Evolutionary conservation across 306 rosid species (phyloP).

Genomic region (Carpinus viminea): DNA sequence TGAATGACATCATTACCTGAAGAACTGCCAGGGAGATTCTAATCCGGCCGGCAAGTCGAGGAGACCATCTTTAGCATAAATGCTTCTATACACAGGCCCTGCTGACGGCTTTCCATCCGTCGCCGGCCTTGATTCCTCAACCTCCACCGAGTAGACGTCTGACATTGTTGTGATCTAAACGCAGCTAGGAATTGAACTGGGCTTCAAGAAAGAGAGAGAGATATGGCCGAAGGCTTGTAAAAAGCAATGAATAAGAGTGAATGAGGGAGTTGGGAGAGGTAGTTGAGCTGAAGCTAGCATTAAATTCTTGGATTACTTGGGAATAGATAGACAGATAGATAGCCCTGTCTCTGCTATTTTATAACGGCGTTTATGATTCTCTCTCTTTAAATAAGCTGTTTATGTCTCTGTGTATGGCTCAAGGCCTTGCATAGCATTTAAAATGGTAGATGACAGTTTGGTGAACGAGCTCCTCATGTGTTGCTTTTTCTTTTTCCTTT

Average conservation of each 20-base stretch:
- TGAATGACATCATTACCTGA: constrained; percentile 47
- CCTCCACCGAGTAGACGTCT: constrained; percentile 54
- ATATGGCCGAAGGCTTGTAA: background rate
- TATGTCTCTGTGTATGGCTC: background rate
- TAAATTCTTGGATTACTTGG: constrained; percentile 36
- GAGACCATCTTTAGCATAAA: constrained; percentile 77
- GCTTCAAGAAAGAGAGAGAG: background rate
- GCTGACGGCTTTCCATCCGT: constrained; percentile 55
- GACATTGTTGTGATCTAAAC: constrained; percentile 31
- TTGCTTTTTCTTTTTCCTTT: background rate
- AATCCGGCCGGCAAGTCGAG: constrained; percentile 53
- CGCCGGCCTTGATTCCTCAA: constrained; percentile 60
- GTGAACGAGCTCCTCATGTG: constrained; percentile 19
- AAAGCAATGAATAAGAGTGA: constrained; percentile 1
- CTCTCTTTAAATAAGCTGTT: background rate
- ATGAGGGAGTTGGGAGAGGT: constrained; percentile 27
- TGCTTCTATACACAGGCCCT: constrained; percentile 79
- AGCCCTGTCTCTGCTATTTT: constrained; percentile 15
- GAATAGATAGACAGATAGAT: background rate
- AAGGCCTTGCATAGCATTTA: constrained; percentile 37
- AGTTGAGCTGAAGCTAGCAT: constrained; percentile 47
- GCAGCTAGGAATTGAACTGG: constrained; percentile 15
- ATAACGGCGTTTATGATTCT: constrained; percentile 30
- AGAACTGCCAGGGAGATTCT: constrained; percentile 87
- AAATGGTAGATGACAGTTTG: constrained; percentile 42